These are phyloP conservation scores for Ogataea haglerorum DNA, from an alignment of 805 yeast species.

Conservation along the genomic window DNA sequence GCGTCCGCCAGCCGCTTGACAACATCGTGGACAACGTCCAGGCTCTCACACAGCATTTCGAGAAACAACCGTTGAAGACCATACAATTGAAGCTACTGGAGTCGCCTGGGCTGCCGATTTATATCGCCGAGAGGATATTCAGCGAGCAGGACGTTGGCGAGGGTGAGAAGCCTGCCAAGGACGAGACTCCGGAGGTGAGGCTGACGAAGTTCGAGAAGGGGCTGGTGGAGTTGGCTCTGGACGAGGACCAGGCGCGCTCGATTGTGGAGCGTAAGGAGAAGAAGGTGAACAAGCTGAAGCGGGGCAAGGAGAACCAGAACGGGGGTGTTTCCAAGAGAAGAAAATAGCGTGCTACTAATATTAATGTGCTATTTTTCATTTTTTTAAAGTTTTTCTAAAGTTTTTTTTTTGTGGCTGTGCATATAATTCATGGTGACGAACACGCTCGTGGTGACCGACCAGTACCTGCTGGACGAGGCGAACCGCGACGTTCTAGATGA, in stretches of 20 bases:
- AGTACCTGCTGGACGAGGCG: constrained; percentile 14
- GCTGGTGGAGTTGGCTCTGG: constrained; percentile 75
- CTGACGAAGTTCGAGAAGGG: constrained; percentile 68
- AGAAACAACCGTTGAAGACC: constrained; percentile 45
- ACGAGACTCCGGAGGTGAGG: constrained; percentile 36
- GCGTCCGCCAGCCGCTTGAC: constrained; percentile 40
- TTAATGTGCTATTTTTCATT: background rate
- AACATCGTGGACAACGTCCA: constrained; percentile 59
- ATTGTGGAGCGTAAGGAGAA: constrained; percentile 57
- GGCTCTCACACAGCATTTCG: constrained; percentile 49
- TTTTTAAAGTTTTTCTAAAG: background rate
- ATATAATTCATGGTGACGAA: constrained; percentile 20
- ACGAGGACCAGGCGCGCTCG: constrained; percentile 62
- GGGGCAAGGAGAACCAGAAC: constrained; percentile 11
- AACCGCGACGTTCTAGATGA: constrained; percentile 20
- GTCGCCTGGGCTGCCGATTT: constrained; percentile 86
- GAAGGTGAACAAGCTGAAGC: constrained; percentile 29
- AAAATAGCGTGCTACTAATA: constrained; percentile 7
- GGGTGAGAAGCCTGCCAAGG: constrained; percentile 27
- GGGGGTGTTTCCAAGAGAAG: constrained; percentile 9
- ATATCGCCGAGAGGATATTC: constrained; percentile 55
- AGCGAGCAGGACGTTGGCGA: constrained; percentile 47
- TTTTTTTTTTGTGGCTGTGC: constrained; percentile 1
- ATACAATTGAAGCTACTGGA: constrained; percentile 60
- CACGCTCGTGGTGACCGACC: constrained; percentile 30